Evolutionary conservation across 768 basidiomycete genomes (phyloP).

Genomic region (Trametes sanguinea): DNA sequence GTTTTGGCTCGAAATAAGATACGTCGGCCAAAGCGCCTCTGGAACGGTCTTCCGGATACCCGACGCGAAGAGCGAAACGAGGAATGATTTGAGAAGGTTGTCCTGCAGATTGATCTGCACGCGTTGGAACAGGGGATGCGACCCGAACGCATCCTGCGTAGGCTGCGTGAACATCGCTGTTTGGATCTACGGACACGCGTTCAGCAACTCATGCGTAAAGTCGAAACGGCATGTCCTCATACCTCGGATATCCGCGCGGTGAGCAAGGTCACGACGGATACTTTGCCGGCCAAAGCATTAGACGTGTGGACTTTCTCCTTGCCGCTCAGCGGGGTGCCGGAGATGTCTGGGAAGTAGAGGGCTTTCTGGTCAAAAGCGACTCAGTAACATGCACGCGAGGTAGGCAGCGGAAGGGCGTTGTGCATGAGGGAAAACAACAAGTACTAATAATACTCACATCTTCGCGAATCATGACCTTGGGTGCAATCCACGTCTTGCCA

Average conservation of each 20-base stretch:
- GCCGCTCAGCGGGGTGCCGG: slow-evolving; percentile 65
- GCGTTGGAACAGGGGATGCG: slow-evolving; percentile 66
- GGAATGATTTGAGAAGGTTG: slow-evolving; percentile 88
- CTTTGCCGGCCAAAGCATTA: slow-evolving; percentile 68
- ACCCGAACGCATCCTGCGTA: slow-evolving; percentile 52
- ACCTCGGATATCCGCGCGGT: slow-evolving; percentile 89
- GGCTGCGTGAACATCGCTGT: slow-evolving; percentile 66
- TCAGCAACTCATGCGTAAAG: neutral
- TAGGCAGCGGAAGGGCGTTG: neutral
- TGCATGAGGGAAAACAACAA: neutral
- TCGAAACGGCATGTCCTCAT: slow-evolving; percentile 14
- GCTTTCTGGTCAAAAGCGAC: slow-evolving; percentile 61
- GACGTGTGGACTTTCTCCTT: slow-evolving; percentile 70
- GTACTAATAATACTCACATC: slow-evolving; percentile 58
- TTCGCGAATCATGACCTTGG: slow-evolving; percentile 83
- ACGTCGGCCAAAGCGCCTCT: slow-evolving; percentile 61
- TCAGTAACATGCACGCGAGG: neutral
- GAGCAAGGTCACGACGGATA: slow-evolving; percentile 83
- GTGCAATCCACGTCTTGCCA: slow-evolving; percentile 95
- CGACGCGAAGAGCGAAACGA: slow-evolving; percentile 82
- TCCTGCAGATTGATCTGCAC: slow-evolving; percentile 93
- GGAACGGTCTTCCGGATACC: slow-evolving; percentile 72
- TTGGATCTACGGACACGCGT: slow-evolving; percentile 58
- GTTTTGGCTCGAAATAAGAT: slow-evolving; percentile 80
- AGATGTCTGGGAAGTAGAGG: slow-evolving; percentile 86